These are phyloP conservation scores for Termitomyces sp. DNA, from an alignment of 768 basidiomycete species.

Conservation along the genomic window DNA sequence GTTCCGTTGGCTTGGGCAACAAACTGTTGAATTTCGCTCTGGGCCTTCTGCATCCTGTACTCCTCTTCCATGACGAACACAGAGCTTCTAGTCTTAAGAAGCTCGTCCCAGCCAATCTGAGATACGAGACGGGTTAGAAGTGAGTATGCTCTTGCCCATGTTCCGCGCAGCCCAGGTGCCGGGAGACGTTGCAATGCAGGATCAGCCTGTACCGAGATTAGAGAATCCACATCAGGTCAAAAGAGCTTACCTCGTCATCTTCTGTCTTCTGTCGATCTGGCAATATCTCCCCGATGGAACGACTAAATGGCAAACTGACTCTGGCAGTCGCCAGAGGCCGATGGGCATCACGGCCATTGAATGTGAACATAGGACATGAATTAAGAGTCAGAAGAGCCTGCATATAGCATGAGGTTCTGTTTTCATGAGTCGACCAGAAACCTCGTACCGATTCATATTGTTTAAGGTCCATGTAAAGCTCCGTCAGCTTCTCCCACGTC, in stretches of 20 bases:
- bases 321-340: slow-evolving; percentile 73
- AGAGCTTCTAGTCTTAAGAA: slow-evolving; percentile 86
- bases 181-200: slow-evolving; percentile 92
- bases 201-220: slow-evolving; percentile 56
- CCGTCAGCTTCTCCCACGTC: slow-evolving; percentile 97
- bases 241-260: slow-evolving; percentile 66
- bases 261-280: slow-evolving; percentile 79
- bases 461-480: slow-evolving; percentile 86
- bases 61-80: slow-evolving; percentile 99
- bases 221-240: not conserved
- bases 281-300: slow-evolving; percentile 83
- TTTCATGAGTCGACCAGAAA: slow-evolving; percentile 6
- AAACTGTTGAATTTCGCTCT: slow-evolving; percentile 53
- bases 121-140: slow-evolving; percentile 88
- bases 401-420: slow-evolving; percentile 7
- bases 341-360: slow-evolving; percentile 93
- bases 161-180: slow-evolving; percentile 89
- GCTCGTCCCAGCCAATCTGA: slow-evolving; percentile 98
- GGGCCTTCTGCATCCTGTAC: slow-evolving; percentile 93
- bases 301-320: slow-evolving; percentile 81
- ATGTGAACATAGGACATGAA: slow-evolving; percentile 99
- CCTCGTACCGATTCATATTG: slow-evolving; percentile 69
- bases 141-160: slow-evolving; percentile 92
- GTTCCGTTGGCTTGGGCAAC: slow-evolving; percentile 18
- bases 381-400: slow-evolving; percentile 87